These are phyloP conservation scores for Plasmodium gallinaceum DNA, from an alignment of 169 alveolate genomes.

Conservation along the genomic window DNA sequence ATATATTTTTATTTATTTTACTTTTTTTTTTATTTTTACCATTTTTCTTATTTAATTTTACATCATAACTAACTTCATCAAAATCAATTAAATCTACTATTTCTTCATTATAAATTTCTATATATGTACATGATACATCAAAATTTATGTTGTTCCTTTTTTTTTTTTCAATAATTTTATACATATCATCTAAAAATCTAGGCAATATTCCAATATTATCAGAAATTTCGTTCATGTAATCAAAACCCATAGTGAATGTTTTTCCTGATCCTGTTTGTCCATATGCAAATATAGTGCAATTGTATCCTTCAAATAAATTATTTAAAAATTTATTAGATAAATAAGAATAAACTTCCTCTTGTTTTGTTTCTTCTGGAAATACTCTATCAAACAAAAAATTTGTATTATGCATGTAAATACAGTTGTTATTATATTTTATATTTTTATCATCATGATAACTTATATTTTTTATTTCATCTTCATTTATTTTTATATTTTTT, in stretches of 20 bases:
- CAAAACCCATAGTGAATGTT: conserved; percentile 86
- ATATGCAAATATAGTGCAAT: conserved; percentile 83
- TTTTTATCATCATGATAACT: conserved; percentile 23
- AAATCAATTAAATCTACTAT: conserved; percentile 79
- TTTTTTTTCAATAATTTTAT: conserved; percentile 38
- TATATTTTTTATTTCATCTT: conserved; percentile 8
- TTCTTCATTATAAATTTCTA: conserved; percentile 12
- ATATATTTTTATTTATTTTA: conserved; percentile 46
- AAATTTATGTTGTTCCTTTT: conserved; percentile 20
- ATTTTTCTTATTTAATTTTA: conserved; percentile 11
- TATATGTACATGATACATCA: conserved; percentile 2
- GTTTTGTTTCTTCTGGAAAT: conserved; percentile 75
- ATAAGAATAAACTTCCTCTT: conserved; percentile 80
- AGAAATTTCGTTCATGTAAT: conserved; percentile 71
- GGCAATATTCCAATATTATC: conserved; percentile 54
- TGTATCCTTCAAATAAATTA: conserved; percentile 74
- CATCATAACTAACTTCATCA: conserved; percentile 69
- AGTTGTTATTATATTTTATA: conserved; percentile 37
- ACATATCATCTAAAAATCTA: conserved; percentile 52
- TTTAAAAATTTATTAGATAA: conserved; percentile 43
- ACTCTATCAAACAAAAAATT: conserved; percentile 79
- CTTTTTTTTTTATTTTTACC: conserved; percentile 19
- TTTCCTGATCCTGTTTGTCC: conserved; percentile 88
- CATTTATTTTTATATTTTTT: conserved; percentile 9
- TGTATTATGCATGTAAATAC: conserved; percentile 38